phyloP scores from a whole-genome alignment of 2,329 filamentous ascomycete genomes.

The Cladosporium phlei region DNA sequence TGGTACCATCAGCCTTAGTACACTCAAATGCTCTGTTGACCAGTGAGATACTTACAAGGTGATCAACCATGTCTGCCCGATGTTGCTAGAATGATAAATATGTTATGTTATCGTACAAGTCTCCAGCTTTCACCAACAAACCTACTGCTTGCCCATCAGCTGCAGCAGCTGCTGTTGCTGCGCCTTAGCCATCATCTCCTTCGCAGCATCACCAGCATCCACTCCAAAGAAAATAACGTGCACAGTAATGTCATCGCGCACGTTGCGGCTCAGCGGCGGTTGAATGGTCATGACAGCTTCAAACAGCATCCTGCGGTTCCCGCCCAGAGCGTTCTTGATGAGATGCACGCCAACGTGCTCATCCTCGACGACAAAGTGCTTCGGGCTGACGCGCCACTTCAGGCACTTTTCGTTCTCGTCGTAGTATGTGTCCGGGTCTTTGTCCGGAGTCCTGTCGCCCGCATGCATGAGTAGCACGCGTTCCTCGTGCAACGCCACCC shows the following conservation, averaged over 20 bases:
- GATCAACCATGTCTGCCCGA: too few species aligned
- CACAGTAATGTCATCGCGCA: slow-evolving; percentile 50
- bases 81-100: too few species aligned
- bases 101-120: too few species aligned
- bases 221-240: slow-evolving; percentile 52
- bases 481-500: neutral
- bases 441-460: slow-evolving; percentile 15
- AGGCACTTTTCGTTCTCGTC: slow-evolving; percentile 34
- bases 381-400: slow-evolving; percentile 38
- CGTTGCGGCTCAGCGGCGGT: slow-evolving; percentile 32
- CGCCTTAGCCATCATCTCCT: slow-evolving; percentile 6
- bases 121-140: too few species aligned
- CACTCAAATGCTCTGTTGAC: too few species aligned
- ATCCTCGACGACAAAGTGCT: slow-evolving; percentile 48
- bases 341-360: slow-evolving; percentile 51
- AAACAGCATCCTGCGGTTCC: slow-evolving; percentile 39
- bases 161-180: neutral
- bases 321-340: slow-evolving; percentile 50
- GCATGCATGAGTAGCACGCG: neutral
- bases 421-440: slow-evolving; percentile 34
- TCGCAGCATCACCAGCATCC: slow-evolving; percentile 4
- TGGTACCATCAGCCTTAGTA: too few species aligned
- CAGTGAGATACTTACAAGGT: too few species aligned
- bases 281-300: slow-evolving; percentile 35
- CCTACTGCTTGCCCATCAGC: too few species aligned